These are phyloP conservation scores for Penicillium occitanis DNA, from an alignment of 2,329 filamentous ascomycete genomes.

Conservation along the genomic window DNA sequence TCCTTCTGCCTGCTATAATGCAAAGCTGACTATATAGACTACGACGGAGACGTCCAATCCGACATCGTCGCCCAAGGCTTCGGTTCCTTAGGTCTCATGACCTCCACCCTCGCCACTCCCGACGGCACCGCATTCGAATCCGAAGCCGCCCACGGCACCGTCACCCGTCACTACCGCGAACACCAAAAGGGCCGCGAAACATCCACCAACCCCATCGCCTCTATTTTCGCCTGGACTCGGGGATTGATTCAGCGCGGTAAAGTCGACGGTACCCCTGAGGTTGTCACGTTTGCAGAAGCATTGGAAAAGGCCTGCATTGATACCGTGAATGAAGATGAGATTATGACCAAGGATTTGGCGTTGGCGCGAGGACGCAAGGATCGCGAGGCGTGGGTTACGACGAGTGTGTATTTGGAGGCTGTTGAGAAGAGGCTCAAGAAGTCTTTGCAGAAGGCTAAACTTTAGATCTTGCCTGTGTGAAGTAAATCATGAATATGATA, in stretches of 20 bases:
- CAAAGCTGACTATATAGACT: conserved; percentile 61
- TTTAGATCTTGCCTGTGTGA: not conserved
- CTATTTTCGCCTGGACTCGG: conserved; percentile 98
- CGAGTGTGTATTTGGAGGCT: conserved; percentile 84
- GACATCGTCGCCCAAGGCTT: conserved; percentile 98
- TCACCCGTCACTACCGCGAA: conserved; percentile 97
- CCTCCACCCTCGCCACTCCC: conserved; percentile 92
- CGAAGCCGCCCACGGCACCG: conserved; percentile 96
- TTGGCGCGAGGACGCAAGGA: conserved; percentile 86
- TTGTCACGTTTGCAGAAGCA: conserved; percentile 85
- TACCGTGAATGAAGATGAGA: conserved; percentile 86
- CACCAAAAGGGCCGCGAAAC: conserved; percentile 98
- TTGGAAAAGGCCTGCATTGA: conserved; percentile 93
- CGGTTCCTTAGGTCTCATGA: conserved; percentile 97
- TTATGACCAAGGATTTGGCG: conserved; percentile 99
- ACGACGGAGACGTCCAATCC: conserved; percentile 98
- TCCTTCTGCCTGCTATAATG: conserved; percentile 10
- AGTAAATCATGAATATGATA: not conserved
- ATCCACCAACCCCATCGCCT: conserved; percentile 97
- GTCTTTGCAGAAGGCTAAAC: conserved; percentile 53
- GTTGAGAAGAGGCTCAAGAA: conserved; percentile 87
- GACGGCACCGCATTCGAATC: conserved; percentile 97
- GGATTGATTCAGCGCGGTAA: conserved; percentile 90
- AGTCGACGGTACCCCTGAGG: conserved; percentile 87
- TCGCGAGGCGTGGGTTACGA: conserved; percentile 84